Conservation (phyloP, 78 protist species). For the Emiliania huxleyi region DNA sequence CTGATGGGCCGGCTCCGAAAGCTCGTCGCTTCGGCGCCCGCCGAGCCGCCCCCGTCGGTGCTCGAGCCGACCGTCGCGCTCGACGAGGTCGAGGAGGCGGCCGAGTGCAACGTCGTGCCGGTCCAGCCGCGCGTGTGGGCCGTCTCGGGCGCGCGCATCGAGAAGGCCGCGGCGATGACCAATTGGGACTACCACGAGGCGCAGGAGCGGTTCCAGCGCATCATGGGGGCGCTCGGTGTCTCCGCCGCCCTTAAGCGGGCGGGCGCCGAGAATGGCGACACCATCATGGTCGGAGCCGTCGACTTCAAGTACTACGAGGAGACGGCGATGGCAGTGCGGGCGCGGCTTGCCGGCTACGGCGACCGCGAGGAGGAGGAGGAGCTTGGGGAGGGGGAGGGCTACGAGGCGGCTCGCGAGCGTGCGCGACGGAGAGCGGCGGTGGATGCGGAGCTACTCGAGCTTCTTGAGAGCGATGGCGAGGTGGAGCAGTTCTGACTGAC, state of each 20-base stretch:
- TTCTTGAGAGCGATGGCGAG: background rate
- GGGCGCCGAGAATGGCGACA: background rate
- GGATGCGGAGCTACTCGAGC: background rate
- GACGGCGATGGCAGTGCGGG: conserved; percentile 8
- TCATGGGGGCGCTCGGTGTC: background rate
- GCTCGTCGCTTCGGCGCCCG: background rate
- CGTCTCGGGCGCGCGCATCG: background rate
- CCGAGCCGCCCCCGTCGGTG: background rate
- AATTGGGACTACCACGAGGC: conserved; percentile 33
- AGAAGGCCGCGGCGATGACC: background rate
- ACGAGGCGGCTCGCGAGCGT: background rate
- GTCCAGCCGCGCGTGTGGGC: background rate
- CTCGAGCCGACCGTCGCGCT: background rate
- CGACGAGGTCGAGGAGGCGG: background rate
- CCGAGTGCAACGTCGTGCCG: background rate
- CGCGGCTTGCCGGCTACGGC: background rate
- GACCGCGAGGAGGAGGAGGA: background rate
- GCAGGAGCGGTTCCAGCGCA: conserved; percentile 30
- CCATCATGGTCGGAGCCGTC: conserved; percentile 6
- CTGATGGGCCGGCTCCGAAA: background rate
- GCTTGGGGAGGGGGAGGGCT: background rate
- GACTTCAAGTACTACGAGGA: conserved; percentile 2
- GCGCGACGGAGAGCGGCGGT: background rate
- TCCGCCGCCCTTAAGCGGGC: background rate
- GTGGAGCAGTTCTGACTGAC: too few species aligned